Evolutionary conservation across 305 asterid species (phyloP).

Genomic region (Fraxinus nigra): DNA sequence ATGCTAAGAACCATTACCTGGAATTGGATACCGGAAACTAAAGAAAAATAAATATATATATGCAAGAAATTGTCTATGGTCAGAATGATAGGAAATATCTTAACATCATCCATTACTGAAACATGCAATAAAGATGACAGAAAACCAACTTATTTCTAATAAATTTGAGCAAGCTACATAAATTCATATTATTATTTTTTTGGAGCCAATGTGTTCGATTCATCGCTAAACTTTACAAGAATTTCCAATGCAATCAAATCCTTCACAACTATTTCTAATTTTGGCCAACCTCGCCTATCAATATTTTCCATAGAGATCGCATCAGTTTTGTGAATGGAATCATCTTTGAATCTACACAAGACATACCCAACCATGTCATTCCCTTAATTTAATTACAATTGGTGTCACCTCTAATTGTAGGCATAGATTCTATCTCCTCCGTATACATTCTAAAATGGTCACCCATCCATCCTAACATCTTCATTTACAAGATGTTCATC

Average conservation of each 20-base stretch:
- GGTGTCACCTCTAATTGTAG: not conserved
- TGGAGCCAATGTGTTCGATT: not conserved
- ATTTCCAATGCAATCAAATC: constrained; percentile 2
- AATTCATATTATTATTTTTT: not conserved
- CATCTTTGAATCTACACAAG: not conserved
- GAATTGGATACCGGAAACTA: not conserved
- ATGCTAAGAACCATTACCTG: not conserved
- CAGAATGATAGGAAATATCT: not conserved
- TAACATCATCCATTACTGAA: not conserved
- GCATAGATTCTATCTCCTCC: not conserved
- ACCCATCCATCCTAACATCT: not conserved
- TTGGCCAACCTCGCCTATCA: not conserved
- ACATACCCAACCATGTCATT: not conserved
- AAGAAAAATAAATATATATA: not conserved
- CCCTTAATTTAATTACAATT: not conserved
- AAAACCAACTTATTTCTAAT: not conserved
- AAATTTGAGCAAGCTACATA: not conserved
- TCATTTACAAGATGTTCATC: not conserved
- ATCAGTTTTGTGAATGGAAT: not conserved
- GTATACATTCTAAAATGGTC: not conserved
- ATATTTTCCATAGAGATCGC: not conserved
- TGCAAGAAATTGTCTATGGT: not conserved
- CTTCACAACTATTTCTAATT: not conserved
- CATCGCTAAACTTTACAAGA: not conserved
- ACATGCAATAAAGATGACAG: not conserved